Evolutionary conservation across 2,329 filamentous ascomycete species (phyloP), one percentile per base, ranked within the genome.

Genomic region (Curvularia verruculosa): DNA sequence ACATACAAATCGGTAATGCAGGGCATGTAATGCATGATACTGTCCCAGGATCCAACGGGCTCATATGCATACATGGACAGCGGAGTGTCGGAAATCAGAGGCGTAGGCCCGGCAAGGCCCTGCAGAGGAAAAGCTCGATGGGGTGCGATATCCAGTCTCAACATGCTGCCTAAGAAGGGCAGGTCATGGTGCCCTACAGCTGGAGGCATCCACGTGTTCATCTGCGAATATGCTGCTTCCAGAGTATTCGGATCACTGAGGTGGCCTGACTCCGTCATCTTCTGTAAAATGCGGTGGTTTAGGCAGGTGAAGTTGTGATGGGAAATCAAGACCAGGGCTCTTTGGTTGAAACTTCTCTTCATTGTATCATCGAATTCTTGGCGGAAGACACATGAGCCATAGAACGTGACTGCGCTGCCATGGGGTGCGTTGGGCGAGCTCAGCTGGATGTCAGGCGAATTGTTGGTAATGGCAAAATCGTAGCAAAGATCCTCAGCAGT

Each of bases 401-500:
- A 74, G 53, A 79, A 70, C 15, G 66, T 67, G 43, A 63, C 70
- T 10, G 73, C 57, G 54, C 74, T 79, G 28, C 76, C 77, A 64
- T 78, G 65, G n/a, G 76, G 76, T 15, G 73, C 59, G 44, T 72
- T 71, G 15, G 77, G 75, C 13, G 76, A 78, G 47, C 55, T 70
- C 9, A 79, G 63, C 26, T 60, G 84, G 43, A 90, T 85, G 58
- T 89, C 86, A 3, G 87, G 87, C 8, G 77, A 79, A 60, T 76
- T 75, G 60, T 79, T 79, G 50, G 65, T 69, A 40, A 78, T 70
- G 47, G 73, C 71, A 59, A 78, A 79, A 56, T 77, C 73, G 65
- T 78, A 79, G 5, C 67, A 61, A 10, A 78, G 61, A 57, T 78
- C 76, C 44, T 75, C 72, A 12, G 68, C 68, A 0, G 73, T 75